phyloP scores from a whole-genome alignment of 2,329 filamentous ascomycete genomes.

The Coleophoma cylindrospora region DNA sequence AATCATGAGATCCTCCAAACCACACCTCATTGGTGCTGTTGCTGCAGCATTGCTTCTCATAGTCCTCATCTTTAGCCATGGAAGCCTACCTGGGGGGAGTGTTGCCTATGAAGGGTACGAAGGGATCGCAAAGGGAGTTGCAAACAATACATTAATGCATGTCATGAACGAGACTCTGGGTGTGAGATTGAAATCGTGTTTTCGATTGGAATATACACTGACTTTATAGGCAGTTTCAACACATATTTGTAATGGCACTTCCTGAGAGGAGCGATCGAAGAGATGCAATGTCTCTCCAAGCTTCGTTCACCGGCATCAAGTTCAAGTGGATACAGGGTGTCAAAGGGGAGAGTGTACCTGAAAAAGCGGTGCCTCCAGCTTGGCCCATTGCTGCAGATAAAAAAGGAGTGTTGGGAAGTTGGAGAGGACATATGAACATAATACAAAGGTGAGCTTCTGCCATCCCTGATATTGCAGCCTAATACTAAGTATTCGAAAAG shows the following conservation, averaged over 20 bases:
- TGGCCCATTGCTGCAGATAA: background rate
- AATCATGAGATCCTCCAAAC: too few relatives aligned
- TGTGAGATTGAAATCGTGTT: background rate
- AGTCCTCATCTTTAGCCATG: too few relatives aligned
- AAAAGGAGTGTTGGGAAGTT: background rate
- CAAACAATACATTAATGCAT: background rate
- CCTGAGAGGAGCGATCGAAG: slow-evolving; percentile 40
- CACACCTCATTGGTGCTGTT: too few relatives aligned
- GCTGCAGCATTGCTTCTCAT: too few relatives aligned
- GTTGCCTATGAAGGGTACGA: too few relatives aligned
- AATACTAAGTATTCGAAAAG: slow-evolving; percentile 1
- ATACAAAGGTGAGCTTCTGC: background rate
- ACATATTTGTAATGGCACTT: slow-evolving; percentile 39
- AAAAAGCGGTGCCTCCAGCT: slow-evolving; percentile 29
- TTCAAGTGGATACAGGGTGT: slow-evolving; percentile 38
- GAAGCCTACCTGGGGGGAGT: too few relatives aligned
- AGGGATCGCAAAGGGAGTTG: too few relatives aligned
- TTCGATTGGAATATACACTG: too few relatives aligned
- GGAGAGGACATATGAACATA: background rate
- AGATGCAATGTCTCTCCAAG: slow-evolving; percentile 38
- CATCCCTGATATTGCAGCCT: too few relatives aligned
- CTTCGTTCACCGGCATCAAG: slow-evolving; percentile 33
- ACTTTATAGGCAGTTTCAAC: slow-evolving; percentile 25
- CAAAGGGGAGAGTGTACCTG: slow-evolving; percentile 29
- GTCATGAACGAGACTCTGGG: background rate